Conservation (phyloP, 345 rosid species). For the Dipteronia dyeriana region DNA sequence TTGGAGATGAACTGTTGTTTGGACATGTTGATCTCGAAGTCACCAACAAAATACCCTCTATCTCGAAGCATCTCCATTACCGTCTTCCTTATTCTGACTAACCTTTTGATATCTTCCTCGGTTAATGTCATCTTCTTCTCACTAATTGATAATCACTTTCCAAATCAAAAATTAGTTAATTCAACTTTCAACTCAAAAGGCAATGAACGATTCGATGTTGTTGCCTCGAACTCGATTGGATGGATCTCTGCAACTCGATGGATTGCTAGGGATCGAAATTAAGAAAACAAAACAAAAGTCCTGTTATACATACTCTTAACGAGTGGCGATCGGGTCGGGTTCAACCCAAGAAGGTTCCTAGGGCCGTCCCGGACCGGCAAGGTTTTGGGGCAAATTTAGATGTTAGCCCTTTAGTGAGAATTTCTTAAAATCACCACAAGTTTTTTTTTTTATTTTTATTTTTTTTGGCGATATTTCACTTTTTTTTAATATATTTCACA, state of each 20-base stretch:
- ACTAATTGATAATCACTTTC: background rate
- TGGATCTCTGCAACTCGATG: background rate
- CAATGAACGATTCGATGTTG: background rate
- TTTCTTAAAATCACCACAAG: too few relatives aligned
- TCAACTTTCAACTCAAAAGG: background rate
- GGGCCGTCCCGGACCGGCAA: background rate
- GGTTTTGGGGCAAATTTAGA: background rate
- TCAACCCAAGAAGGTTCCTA: background rate
- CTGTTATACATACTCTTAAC: background rate
- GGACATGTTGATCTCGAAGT: conserved; percentile 61
- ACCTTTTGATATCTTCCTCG: conserved; percentile 68
- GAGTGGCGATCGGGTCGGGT: background rate
- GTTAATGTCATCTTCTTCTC: conserved; percentile 55
- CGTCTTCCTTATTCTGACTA: conserved; percentile 61
- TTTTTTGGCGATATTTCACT: too few relatives aligned
- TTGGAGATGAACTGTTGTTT: conserved; percentile 54
- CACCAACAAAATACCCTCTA: conserved; percentile 69
- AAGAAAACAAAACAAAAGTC: background rate
- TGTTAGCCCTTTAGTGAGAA: too few relatives aligned
- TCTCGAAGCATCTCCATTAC: conserved; percentile 85
- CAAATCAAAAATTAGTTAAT: background rate
- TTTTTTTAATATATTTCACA: too few relatives aligned
- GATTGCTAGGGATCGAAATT: background rate
- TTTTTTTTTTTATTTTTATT: too few relatives aligned
- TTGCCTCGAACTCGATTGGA: background rate